Evolutionary conservation across 2,329 filamentous ascomycete genomes (phyloP).

Genomic region (Aspergillus aculeatinus): DNA sequence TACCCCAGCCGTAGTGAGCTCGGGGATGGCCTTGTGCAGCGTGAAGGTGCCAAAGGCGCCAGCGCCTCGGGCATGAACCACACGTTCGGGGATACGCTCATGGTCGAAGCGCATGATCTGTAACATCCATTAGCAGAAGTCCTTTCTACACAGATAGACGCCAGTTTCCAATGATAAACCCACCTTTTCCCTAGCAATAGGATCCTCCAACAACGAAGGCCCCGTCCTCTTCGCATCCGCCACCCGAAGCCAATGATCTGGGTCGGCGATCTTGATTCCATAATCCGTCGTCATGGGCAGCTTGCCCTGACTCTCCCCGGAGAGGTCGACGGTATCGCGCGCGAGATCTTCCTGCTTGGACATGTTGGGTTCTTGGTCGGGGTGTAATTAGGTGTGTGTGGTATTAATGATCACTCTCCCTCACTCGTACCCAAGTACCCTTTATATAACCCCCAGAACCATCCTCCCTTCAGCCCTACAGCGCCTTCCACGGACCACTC

Average conservation of each 20-base stretch:
- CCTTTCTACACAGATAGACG: too few relatives aligned
- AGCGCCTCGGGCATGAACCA: constrained; percentile 65
- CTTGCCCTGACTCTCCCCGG: constrained; percentile 37
- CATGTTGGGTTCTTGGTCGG: not conserved
- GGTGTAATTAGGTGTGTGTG: not conserved
- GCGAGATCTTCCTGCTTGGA: constrained; percentile 63
- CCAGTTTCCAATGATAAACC: constrained; percentile 2
- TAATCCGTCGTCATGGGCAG: constrained; percentile 71
- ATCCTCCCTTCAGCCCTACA: not conserved
- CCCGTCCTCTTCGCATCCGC: constrained; percentile 63
- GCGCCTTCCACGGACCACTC: not conserved
- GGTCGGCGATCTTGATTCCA: constrained; percentile 70
- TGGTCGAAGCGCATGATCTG: constrained; percentile 68
- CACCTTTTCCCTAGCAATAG: constrained; percentile 72
- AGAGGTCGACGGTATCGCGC: constrained; percentile 57
- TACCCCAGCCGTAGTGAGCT: constrained; percentile 63
- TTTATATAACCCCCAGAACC: not conserved
- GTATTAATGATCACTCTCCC: not conserved
- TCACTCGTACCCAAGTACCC: not conserved
- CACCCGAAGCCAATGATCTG: constrained; percentile 75
- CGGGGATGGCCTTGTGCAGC: constrained; percentile 61
- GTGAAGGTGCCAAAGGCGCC: constrained; percentile 68
- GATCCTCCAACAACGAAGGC: constrained; percentile 69
- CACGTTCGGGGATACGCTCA: constrained; percentile 66
- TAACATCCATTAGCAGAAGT: not conserved